Percentiles rank a stretch among this genome's conserved stretches.
Conservation (phyloP, 176 grass and related monocot genomes). For the Sorghum bicolor region Sorghum_bicolor_NCBIv3 NC_012878.2:5724501-5725000, state of each 20-base stretch:
- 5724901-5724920: conserved; percentile 17
- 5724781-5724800: neutral
- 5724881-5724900: conserved; percentile 17
- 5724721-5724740: too few species aligned
- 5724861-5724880: conserved; percentile 20
- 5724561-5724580: too few species aligned
- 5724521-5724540: too few species aligned
- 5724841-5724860: conserved; percentile 28
- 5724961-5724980: conserved; percentile 39
- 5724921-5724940: conserved; percentile 29
- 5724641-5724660: too few species aligned
- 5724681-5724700: too few species aligned
- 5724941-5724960: conserved; percentile 31
- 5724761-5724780: neutral
- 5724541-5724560: too few species aligned
- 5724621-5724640: too few species aligned
- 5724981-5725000: conserved; percentile 35
- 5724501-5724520: too few species aligned
- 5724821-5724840: conserved; percentile 42
- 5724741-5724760: neutral
- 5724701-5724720: too few species aligned
- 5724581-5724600: too few species aligned
- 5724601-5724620: too few species aligned
- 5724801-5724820: conserved; percentile 33
- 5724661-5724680: too few species aligned